A percentile compares a stretch with the other conserved stretches of the same genome.
Evolutionary conservation across 208 protist species (phyloP).

Genomic region (Perkinsela sp.): DNA sequence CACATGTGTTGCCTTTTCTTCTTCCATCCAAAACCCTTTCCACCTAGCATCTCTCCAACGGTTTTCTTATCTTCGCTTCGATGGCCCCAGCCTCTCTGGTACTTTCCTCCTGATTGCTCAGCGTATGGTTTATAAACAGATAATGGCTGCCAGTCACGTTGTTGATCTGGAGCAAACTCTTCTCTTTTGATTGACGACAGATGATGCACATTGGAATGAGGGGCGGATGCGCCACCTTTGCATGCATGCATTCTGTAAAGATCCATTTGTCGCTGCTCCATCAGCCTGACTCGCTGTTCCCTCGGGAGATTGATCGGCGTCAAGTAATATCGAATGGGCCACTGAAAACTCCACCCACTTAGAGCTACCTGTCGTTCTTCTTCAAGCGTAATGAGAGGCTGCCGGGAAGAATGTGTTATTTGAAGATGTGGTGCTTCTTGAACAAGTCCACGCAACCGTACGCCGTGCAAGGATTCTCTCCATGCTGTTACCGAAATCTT

Average conservation of each 20-base stretch:
- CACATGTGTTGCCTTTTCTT: neutral
- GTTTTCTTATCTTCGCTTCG: neutral
- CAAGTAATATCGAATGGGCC: neutral
- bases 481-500: neutral
- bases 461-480: neutral
- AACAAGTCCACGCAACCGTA: neutral
- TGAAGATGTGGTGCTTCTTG: neutral
- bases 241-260: neutral
- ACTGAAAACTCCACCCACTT: neutral
- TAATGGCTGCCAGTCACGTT: neutral
- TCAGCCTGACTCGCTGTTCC: neutral
- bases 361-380: neutral
- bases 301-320: neutral
- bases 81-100: neutral
- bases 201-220: neutral
- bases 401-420: neutral
- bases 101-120: neutral
- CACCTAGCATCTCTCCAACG: neutral
- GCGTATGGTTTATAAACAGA: neutral
- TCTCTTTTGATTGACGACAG: neutral
- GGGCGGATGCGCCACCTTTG: neutral
- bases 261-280: neutral
- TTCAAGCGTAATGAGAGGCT: neutral
- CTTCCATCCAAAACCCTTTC: neutral
- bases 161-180: neutral